These are phyloP conservation scores for Calendula officinalis DNA, from an alignment of 129 eudicot genomes.

Conservation along the genomic window DNA sequence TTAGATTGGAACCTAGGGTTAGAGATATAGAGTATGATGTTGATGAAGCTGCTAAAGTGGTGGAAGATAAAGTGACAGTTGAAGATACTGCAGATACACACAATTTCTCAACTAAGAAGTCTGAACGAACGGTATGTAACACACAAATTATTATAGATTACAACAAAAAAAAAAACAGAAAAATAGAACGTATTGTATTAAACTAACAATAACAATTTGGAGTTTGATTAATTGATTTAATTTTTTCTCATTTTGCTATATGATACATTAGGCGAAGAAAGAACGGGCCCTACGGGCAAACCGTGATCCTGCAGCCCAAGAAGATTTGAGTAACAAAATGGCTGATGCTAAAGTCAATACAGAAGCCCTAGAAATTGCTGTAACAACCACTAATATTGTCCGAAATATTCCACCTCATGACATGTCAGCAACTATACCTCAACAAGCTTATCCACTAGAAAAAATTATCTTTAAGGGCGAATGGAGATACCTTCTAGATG, in stretches of 20 bases:
- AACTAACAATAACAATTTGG: not conserved
- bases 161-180: too few species aligned
- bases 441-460: constrained; percentile 72
- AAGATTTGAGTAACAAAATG: constrained; percentile 43
- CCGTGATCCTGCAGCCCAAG: constrained; percentile 44
- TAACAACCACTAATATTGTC: constrained; percentile 25
- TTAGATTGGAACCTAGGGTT: constrained; percentile 44
- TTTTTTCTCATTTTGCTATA: not conserved
- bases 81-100: constrained; percentile 20
- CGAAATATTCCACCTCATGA: constrained; percentile 82
- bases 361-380: constrained; percentile 50
- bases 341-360: constrained; percentile 39
- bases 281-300: constrained; percentile 28
- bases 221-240: not conserved
- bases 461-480: constrained; percentile 72
- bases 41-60: constrained; percentile 18
- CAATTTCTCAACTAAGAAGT: constrained; percentile 31
- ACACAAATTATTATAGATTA: too few species aligned
- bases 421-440: constrained; percentile 56
- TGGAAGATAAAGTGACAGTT: constrained; percentile 18
- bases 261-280: constrained; percentile 41
- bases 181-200: not conserved
- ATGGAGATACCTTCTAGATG: constrained; percentile 64
- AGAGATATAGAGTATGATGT: constrained; percentile 13
- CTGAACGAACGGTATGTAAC: constrained; percentile 29